Percentiles rank a stretch among this genome's conserved stretches.
These are phyloP conservation scores for Aethionema arabicum DNA, from an alignment of 345 rosid species.

Conservation along the genomic window DNA sequence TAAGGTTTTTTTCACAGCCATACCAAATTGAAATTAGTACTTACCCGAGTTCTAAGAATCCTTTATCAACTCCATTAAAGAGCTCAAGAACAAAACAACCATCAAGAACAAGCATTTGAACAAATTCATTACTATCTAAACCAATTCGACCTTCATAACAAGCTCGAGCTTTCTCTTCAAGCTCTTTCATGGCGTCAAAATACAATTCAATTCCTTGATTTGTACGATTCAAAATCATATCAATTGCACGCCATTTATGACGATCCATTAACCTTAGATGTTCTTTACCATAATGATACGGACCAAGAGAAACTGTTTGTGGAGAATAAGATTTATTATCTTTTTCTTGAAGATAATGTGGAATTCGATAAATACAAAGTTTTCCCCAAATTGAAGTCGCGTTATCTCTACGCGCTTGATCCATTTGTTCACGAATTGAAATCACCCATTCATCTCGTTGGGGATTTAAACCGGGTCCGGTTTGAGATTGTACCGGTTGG, in stretches of 20 bases:
- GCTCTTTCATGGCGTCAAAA: conserved; percentile 53
- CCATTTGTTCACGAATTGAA: conserved; percentile 58
- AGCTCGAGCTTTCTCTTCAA: conserved; percentile 62
- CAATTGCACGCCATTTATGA: conserved; percentile 75
- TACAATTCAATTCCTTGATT: conserved; percentile 51
- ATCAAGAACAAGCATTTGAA: conserved; percentile 82
- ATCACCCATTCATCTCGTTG: conserved; percentile 54
- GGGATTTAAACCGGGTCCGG: too few species aligned
- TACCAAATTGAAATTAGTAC: neutral
- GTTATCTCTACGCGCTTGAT: conserved; percentile 52
- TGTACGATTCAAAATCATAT: conserved; percentile 50
- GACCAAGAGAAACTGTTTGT: conserved; percentile 71
- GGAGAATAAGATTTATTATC: conserved; percentile 70
- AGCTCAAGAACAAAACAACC: conserved; percentile 77
- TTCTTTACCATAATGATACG: conserved; percentile 65
- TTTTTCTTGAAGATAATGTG: conserved; percentile 36
- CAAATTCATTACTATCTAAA: conserved; percentile 60
- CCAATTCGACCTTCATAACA: conserved; percentile 57
- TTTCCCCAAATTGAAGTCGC: conserved; percentile 53
- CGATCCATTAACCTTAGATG: conserved; percentile 63
- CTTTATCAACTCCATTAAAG: conserved; percentile 61
- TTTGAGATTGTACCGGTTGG: too few species aligned
- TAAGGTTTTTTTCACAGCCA: too few species aligned
- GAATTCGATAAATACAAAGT: conserved; percentile 28
- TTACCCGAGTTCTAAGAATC: conserved; percentile 53